Conservation (phyloP, 352 stramenopile genomes). For the Phytopythium chamaehyphon region DNA sequence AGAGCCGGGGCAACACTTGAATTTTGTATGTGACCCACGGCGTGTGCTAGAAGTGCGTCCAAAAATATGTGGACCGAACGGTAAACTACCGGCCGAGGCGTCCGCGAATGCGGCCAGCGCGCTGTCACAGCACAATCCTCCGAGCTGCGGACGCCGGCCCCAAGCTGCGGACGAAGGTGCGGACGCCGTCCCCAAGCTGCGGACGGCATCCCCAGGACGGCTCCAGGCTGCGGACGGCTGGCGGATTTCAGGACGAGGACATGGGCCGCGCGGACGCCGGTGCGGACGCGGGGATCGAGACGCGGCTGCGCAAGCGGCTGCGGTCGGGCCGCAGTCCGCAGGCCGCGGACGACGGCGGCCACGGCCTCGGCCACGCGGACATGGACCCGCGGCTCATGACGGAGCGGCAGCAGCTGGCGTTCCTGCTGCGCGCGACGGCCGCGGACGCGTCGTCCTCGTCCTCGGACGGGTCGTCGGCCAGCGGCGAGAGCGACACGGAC, state of each 20-base stretch:
- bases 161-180: too few relatives aligned
- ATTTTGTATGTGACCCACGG: too few relatives aligned
- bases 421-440: conserved; percentile 71
- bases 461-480: conserved; percentile 39
- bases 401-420: conserved; percentile 79
- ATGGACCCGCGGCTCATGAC: conserved; percentile 72
- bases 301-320: conserved; percentile 2
- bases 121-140: too few relatives aligned
- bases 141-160: too few relatives aligned
- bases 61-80: too few relatives aligned
- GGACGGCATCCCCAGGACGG: too few relatives aligned
- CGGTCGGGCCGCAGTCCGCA: not conserved
- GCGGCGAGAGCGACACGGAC: conserved; percentile 16
- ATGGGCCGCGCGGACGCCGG: not conserved
- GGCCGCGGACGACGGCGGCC: not conserved
- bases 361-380: not conserved
- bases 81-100: too few relatives aligned
- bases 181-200: too few relatives aligned
- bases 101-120: too few relatives aligned
- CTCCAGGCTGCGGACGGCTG: conserved; percentile 1
- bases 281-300: not conserved
- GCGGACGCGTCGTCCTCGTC: conserved; percentile 45
- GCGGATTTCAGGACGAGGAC: not conserved
- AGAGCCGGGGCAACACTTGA: too few relatives aligned
- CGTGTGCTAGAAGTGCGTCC: too few relatives aligned